A percentile compares a stretch with the other conserved stretches of the same genome.
Conservation (phyloP, 106 monocot genomes). For the Phalaenopsis equestris region DNA sequence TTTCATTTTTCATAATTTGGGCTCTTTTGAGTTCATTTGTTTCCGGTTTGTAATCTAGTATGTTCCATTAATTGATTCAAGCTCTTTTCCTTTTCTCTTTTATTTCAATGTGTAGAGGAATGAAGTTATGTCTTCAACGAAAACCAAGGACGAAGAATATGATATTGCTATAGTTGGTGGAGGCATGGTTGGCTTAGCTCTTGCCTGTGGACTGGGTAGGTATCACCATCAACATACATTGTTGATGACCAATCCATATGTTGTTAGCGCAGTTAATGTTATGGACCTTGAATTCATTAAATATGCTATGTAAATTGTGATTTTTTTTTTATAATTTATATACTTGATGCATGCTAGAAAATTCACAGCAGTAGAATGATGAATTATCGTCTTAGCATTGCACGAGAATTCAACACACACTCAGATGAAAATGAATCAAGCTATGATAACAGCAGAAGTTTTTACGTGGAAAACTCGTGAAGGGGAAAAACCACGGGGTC, state of each 20-base stretch:
- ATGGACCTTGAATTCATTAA: background rate
- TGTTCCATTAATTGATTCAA: background rate
- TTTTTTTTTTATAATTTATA: background rate
- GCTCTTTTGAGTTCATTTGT: background rate
- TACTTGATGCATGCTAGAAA: background rate
- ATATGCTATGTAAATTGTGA: background rate
- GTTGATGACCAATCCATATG: background rate
- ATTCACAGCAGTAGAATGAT: too few species aligned
- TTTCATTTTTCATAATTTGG: background rate
- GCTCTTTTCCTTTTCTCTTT: background rate
- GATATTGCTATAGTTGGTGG: conserved; percentile 91
- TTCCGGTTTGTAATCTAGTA: background rate
- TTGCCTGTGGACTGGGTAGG: conserved; percentile 86
- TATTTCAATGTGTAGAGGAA: conserved; percentile 8
- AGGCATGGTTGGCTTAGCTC: conserved; percentile 96
- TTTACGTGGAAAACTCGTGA: too few species aligned
- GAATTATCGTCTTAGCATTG: too few species aligned
- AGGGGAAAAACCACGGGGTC: too few species aligned
- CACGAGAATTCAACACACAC: too few species aligned
- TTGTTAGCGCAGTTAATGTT: background rate
- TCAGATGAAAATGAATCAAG: too few species aligned
- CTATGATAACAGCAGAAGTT: too few species aligned
- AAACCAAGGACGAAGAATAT: conserved; percentile 19
- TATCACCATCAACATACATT: conserved; percentile 16
- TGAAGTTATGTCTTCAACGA: conserved; percentile 8